Percentiles rank a stretch among this genome's conserved stretches.
phyloP scores from a whole-genome alignment of 805 yeast species.

The Saccharomyces eubayanus region DNA sequence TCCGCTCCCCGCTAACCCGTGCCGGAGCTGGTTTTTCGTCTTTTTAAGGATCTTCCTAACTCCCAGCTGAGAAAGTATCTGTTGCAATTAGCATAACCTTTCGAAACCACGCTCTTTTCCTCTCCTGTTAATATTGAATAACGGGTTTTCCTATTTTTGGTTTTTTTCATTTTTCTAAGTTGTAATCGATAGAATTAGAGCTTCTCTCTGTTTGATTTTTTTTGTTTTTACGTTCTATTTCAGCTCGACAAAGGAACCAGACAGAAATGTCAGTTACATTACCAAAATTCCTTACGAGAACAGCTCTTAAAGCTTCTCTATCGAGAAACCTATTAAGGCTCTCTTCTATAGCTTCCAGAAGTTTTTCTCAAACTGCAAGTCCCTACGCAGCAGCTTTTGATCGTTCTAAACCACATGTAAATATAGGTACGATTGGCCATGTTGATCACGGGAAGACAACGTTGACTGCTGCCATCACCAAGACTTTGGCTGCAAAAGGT shows the following conservation, averaged over 20 bases:
- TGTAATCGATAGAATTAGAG: neutral
- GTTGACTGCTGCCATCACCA: constrained; percentile 96
- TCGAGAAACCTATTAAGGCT: constrained; percentile 2
- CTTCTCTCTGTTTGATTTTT: neutral
- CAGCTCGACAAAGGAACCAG: neutral
- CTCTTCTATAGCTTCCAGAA: constrained; percentile 6
- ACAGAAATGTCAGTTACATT: constrained; percentile 12
- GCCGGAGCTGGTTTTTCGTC: neutral
- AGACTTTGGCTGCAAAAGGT: constrained; percentile 78
- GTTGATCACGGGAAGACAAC: constrained; percentile 99
- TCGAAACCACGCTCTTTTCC: neutral
- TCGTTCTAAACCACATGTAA: constrained; percentile 94
- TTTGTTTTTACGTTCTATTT: neutral
- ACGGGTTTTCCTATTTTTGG: neutral
- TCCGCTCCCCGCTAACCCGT: neutral
- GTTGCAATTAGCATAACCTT: neutral
- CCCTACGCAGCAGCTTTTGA: constrained; percentile 65
- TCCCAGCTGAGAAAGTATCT: neutral
- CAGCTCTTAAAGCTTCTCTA: constrained; percentile 10
- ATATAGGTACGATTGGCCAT: constrained; percentile 97
- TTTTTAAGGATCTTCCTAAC: neutral
- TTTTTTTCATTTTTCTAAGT: neutral
- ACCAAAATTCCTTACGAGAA: constrained; percentile 14
- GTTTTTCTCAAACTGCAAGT: constrained; percentile 19
- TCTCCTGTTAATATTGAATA: neutral